A percentile compares a stretch with the other conserved stretches of the same genome.
These are phyloP conservation scores for Sordariomycetes sp. DNA, from an alignment of 2,329 filamentous ascomycete genomes.

Conservation along the genomic window DNA sequence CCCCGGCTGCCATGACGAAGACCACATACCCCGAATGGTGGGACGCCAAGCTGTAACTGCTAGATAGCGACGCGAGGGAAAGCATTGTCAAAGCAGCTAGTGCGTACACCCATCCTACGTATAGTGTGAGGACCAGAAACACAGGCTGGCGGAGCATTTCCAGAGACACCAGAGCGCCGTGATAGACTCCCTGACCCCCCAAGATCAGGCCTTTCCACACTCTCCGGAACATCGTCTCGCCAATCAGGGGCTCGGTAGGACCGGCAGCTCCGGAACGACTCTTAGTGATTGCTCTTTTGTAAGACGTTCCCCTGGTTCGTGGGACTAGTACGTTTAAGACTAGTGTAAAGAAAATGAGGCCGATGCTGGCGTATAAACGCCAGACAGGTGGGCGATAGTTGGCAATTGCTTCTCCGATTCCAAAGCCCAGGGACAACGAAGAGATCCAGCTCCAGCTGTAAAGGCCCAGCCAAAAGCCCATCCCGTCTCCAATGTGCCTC, in stretches of 20 bases:
- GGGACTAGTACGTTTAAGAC: background rate
- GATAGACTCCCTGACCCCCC: conserved; percentile 69
- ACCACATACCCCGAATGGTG: background rate
- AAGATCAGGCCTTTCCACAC: conserved; percentile 60
- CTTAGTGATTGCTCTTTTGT: background rate
- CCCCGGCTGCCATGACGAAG: background rate
- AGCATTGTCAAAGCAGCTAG: conserved; percentile 65
- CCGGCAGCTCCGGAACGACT: background rate
- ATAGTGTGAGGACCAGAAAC: conserved; percentile 61
- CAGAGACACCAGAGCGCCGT: conserved; percentile 53
- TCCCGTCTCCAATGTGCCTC: conserved; percentile 63
- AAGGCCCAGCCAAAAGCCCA: conserved; percentile 69
- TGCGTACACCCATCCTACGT: conserved; percentile 69
- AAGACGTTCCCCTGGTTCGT: background rate
- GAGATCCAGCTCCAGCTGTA: conserved; percentile 72
- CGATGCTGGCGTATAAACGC: background rate
- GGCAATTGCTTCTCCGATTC: conserved; percentile 64
- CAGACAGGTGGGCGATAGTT: conserved; percentile 35
- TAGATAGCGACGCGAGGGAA: conserved; percentile 59
- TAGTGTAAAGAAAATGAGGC: background rate
- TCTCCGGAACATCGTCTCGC: conserved; percentile 69
- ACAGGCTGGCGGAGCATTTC: conserved; percentile 67
- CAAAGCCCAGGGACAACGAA: conserved; percentile 60
- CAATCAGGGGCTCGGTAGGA: conserved; percentile 15
- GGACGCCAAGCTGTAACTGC: conserved; percentile 40